phyloP scores from a whole-genome alignment of 2,329 filamentous ascomycete genomes.

The Curvularia sp. region DNA sequence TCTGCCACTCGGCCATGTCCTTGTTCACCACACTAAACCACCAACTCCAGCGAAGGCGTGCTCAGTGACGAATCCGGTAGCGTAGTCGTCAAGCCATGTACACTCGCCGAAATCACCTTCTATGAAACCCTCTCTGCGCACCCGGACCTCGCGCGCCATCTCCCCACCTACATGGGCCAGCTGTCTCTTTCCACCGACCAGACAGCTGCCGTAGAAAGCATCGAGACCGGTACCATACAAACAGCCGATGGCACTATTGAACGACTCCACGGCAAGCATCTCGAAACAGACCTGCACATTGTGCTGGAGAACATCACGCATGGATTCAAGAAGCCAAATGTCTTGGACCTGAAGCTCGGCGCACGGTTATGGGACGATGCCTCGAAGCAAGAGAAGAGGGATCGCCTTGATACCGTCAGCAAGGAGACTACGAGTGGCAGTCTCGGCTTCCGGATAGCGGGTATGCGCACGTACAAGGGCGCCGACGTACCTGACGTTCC shows the following conservation, averaged over 20 bases:
- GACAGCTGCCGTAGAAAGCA: constrained; percentile 18
- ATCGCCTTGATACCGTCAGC: constrained; percentile 65
- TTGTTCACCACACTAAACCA: constrained; percentile 7
- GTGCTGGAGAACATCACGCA: constrained; percentile 84
- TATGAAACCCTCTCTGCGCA: constrained; percentile 78
- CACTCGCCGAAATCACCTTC: constrained; percentile 82
- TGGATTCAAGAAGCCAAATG: constrained; percentile 84
- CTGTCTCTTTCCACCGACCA: constrained; percentile 62
- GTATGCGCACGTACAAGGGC: constrained; percentile 66
- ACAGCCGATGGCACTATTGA: constrained; percentile 39
- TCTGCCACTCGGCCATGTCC: constrained; percentile 7
- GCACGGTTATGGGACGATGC: constrained; percentile 82
- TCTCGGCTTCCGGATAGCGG: constrained; percentile 69
- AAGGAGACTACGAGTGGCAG: constrained; percentile 65
- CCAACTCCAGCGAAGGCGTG: constrained; percentile 76
- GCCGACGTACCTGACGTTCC: constrained; percentile 27
- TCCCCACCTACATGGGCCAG: constrained; percentile 85
- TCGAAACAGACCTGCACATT: constrained; percentile 79
- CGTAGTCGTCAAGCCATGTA: constrained; percentile 94
- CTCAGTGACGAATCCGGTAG: constrained; percentile 82
- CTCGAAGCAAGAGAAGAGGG: constrained; percentile 64
- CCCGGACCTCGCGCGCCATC: constrained; percentile 76
- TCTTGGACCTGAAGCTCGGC: constrained; percentile 92
- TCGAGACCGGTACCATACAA: constrained; percentile 39
- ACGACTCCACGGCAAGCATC: constrained; percentile 64